phyloP scores from a whole-genome alignment of 2,329 filamentous ascomycete species.

The Colletotrichum theobromicola region DNA sequence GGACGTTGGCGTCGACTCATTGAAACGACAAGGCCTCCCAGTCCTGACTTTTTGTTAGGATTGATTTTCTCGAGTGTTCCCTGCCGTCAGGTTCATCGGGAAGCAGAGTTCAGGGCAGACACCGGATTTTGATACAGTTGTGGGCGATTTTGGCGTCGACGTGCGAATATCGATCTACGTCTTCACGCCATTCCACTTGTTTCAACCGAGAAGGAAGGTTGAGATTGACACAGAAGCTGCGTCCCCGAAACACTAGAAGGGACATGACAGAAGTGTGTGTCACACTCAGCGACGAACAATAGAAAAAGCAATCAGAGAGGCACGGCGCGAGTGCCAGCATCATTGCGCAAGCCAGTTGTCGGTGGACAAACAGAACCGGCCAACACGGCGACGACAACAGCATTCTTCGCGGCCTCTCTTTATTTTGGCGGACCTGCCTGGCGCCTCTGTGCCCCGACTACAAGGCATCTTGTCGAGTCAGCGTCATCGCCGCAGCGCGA shows the following conservation, averaged over 20 bases:
- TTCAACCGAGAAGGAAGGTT: conserved; percentile 5
- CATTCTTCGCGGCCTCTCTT: not conserved
- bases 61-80: not conserved
- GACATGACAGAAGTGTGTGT: not conserved
- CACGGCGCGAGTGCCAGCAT: not conserved
- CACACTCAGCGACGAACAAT: conserved; percentile 4
- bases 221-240: not conserved
- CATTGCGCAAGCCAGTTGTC: not conserved
- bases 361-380: not conserved
- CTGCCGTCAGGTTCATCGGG: not conserved
- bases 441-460: not conserved
- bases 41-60: not conserved
- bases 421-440: not conserved
- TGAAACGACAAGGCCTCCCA: conserved; percentile 13
- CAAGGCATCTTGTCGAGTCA: conserved; percentile 2
- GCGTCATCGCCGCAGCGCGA: not conserved
- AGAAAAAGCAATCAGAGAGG: conserved; percentile 2
- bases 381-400: not conserved
- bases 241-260: not conserved
- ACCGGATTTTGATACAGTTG: conserved; percentile 1
- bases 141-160: conserved; percentile 4
- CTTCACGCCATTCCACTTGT: not conserved
- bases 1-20: conserved; percentile 17
- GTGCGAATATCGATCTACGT: conserved; percentile 1
- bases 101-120: not conserved